Percentiles rank a stretch among this genome's conserved stretches.
These are phyloP conservation scores for Kazachstania psychrophila DNA, from an alignment of 805 yeast genomes.

Conservation along the genomic window DNA sequence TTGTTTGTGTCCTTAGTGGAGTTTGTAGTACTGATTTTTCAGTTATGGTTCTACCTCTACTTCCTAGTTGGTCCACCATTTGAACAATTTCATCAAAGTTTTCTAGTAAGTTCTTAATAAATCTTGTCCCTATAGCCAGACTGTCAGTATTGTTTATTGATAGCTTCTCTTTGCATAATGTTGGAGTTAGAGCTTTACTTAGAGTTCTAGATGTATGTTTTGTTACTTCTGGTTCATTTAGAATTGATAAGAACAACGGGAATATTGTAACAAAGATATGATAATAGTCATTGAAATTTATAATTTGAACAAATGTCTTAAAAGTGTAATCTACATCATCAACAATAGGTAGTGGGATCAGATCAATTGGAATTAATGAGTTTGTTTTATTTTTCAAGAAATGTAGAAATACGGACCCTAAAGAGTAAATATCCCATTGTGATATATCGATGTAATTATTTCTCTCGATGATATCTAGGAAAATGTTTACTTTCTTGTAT, in stretches of 20 bases:
- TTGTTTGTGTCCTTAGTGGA: background rate
- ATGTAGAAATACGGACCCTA: constrained; percentile 36
- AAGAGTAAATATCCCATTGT: constrained; percentile 49
- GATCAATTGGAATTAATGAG: constrained; percentile 44
- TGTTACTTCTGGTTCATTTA: constrained; percentile 32
- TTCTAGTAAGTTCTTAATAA: constrained; percentile 43
- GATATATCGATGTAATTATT: constrained; percentile 52
- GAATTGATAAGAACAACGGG: constrained; percentile 38
- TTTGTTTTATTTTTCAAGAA: constrained; percentile 43
- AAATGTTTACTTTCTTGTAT: constrained; percentile 35
- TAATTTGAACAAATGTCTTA: constrained; percentile 30
- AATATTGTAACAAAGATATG: constrained; percentile 34
- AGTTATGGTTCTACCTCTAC: constrained; percentile 6
- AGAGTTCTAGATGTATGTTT: constrained; percentile 32
- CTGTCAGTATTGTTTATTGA: constrained; percentile 38
- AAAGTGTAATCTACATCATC: constrained; percentile 41
- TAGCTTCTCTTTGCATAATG: constrained; percentile 45
- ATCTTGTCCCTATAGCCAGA: constrained; percentile 43
- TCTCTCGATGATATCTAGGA: constrained; percentile 42
- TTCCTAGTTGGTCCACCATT: constrained; percentile 7
- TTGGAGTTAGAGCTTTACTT: constrained; percentile 43
- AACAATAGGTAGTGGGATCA: constrained; percentile 44
- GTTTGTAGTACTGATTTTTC: background rate
- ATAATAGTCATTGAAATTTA: constrained; percentile 27
- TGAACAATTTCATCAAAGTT: constrained; percentile 36